These are phyloP conservation scores for Phytophthora sojae DNA, from an alignment of 352 stramenopile species.

Conservation along the genomic window DNA sequence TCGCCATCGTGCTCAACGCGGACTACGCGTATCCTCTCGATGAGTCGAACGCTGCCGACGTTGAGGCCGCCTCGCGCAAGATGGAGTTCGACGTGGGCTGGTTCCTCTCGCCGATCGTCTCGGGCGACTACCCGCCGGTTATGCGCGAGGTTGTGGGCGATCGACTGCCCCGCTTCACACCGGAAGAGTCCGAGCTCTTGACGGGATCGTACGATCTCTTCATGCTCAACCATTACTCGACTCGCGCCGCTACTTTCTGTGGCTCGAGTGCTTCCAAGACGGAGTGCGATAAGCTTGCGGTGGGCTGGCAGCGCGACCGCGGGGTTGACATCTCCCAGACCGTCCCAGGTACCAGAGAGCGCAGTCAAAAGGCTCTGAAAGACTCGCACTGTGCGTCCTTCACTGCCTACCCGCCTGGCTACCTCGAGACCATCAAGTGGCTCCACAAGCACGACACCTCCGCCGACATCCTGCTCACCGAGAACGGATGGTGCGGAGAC, in stretches of 20 bases:
- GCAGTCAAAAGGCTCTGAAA: slow-evolving; percentile 13
- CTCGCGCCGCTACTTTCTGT: slow-evolving; percentile 70
- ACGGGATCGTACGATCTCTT: slow-evolving; percentile 93
- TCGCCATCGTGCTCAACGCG: slow-evolving; percentile 92
- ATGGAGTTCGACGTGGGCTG: slow-evolving; percentile 93
- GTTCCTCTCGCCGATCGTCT: slow-evolving; percentile 91
- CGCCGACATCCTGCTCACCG: slow-evolving; percentile 55
- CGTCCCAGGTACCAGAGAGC: slow-evolving; percentile 8
- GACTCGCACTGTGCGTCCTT: slow-evolving; percentile 36
- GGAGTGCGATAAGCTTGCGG: slow-evolving; percentile 32
- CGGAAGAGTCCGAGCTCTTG: slow-evolving; percentile 74
- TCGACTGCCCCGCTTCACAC: slow-evolving; percentile 91
- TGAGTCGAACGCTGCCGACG: slow-evolving; percentile 48
- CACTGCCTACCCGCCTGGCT: slow-evolving; percentile 56
- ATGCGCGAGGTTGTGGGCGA: slow-evolving; percentile 89
- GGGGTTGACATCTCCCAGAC: slow-evolving; percentile 27
- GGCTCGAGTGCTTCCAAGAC: slow-evolving; percentile 52
- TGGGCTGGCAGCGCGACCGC: slow-evolving; percentile 48
- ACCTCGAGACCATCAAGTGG: slow-evolving; percentile 60
- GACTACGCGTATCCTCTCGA: slow-evolving; percentile 83
- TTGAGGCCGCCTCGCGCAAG: slow-evolving; percentile 67
- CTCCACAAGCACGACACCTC: slow-evolving; percentile 52
- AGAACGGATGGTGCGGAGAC: slow-evolving; percentile 71
- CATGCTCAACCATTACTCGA: slow-evolving; percentile 96
- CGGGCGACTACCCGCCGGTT: slow-evolving; percentile 92